These are phyloP conservation scores for Nicotiana rustica DNA, from an alignment of 305 asterid species.

Conservation along the genomic window DNA sequence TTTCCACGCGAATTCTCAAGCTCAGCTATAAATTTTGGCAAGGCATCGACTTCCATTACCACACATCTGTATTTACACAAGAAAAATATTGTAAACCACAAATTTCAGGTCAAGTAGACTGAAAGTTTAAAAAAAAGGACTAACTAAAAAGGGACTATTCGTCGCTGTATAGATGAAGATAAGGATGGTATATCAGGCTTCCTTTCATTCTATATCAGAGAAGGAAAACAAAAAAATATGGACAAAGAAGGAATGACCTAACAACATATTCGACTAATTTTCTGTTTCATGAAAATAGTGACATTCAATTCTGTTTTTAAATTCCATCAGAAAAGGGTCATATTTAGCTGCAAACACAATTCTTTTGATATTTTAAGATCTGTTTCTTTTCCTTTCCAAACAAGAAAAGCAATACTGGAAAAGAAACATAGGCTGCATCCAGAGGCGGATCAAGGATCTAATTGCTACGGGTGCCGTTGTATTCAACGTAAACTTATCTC, in stretches of 20 bases:
- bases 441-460: too few relatives aligned
- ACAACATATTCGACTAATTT: neutral
- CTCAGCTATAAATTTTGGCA: conserved; percentile 82
- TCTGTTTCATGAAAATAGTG: neutral
- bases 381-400: neutral
- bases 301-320: too few relatives aligned
- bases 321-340: neutral
- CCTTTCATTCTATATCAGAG: neutral
- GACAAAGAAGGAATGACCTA: neutral
- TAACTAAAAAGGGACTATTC: neutral
- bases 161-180: neutral
- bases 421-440: too few relatives aligned
- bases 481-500: too few relatives aligned
- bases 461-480: too few relatives aligned
- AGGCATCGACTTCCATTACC: conserved; percentile 98
- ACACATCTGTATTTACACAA: conserved; percentile 72
- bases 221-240: neutral
- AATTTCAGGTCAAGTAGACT: too few relatives aligned
- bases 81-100: too few relatives aligned
- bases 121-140: too few relatives aligned
- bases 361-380: neutral
- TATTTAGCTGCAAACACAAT: neutral
- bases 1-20: conserved; percentile 77
- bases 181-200: neutral
- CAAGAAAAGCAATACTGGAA: neutral